Conservation (phyloP, 1,284 basidiomycete genomes). For the Cystobasidiaceae sp. region DNA sequence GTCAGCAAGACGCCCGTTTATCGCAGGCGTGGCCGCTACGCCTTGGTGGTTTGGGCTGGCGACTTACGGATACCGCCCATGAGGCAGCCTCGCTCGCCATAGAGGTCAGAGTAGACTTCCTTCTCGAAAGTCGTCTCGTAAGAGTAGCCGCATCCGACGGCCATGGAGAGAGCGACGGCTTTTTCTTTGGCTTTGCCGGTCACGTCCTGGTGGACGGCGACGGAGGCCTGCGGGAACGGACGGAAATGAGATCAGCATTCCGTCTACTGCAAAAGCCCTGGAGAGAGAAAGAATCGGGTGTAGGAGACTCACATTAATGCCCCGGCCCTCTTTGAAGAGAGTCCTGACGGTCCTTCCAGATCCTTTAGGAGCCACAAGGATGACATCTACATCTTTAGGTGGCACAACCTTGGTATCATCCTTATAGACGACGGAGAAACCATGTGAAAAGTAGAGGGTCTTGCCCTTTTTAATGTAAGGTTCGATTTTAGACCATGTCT, state of each 20-base stretch:
- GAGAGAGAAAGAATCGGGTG: too few species aligned
- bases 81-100: slow-evolving; percentile 99
- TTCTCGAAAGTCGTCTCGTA: slow-evolving; percentile 99
- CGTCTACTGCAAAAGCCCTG: too few species aligned
- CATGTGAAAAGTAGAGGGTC: slow-evolving; percentile 99
- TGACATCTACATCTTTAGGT: slow-evolving; percentile 92
- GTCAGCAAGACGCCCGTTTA: too few species aligned
- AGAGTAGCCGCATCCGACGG: slow-evolving; percentile 90
- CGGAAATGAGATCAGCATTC: background rate
- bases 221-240: slow-evolving; percentile 48
- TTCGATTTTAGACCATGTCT: slow-evolving; percentile 82
- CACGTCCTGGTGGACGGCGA: slow-evolving; percentile 66
- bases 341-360: slow-evolving; percentile 98
- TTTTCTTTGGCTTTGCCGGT: slow-evolving; percentile 97
- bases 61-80: slow-evolving; percentile 94
- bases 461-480: slow-evolving; percentile 86
- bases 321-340: slow-evolving; percentile 98
- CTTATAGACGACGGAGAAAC: slow-evolving; percentile 98
- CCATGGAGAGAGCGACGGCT: slow-evolving; percentile 90
- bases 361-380: slow-evolving; percentile 98
- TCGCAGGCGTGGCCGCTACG: background rate
- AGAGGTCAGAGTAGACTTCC: slow-evolving; percentile 98
- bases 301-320: slow-evolving; percentile 83
- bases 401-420: slow-evolving; percentile 91
- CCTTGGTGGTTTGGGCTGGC: background rate